Evolutionary conservation across 2,329 filamentous ascomycete genomes (phyloP).

Genomic region (Claviceps monticola): DNA sequence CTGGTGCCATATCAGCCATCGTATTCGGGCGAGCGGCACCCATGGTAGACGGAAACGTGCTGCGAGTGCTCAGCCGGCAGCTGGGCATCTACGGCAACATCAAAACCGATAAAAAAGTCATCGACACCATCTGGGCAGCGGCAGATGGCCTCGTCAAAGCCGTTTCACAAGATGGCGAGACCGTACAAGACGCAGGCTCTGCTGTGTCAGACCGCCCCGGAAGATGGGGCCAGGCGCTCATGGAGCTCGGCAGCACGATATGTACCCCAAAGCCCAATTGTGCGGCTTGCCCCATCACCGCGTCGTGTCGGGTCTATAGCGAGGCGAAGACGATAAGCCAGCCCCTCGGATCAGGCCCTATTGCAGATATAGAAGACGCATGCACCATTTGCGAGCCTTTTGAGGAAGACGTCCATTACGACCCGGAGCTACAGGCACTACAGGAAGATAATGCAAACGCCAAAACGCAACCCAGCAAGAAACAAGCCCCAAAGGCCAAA

Average conservation of each 20-base stretch:
- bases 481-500: slow-evolving; percentile 12
- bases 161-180: slow-evolving; percentile 27
- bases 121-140: slow-evolving; percentile 43
- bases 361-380: slow-evolving; percentile 34
- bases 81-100: slow-evolving; percentile 42
- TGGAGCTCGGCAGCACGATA: slow-evolving; percentile 51
- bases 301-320: slow-evolving; percentile 35
- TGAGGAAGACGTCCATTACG: slow-evolving; percentile 19
- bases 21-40: slow-evolving; percentile 45
- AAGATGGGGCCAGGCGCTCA: slow-evolving; percentile 49
- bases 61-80: slow-evolving; percentile 46
- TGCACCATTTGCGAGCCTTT: slow-evolving; percentile 36
- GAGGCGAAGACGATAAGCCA: slow-evolving; percentile 26
- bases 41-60: slow-evolving; percentile 51
- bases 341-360: slow-evolving; percentile 8
- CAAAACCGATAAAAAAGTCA: slow-evolving; percentile 38
- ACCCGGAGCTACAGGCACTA: slow-evolving; percentile 9
- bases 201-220: slow-evolving; percentile 33
- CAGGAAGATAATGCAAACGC: neutral
- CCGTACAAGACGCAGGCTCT: slow-evolving; percentile 7
- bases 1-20: slow-evolving; percentile 47
- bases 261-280: slow-evolving; percentile 48
- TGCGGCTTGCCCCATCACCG: slow-evolving; percentile 32
- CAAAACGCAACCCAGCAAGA: slow-evolving; percentile 2
- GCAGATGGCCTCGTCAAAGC: slow-evolving; percentile 40